Conservation (phyloP, 1,139 yeast genomes). For the Nakaseomyces bracarensis region DNA sequence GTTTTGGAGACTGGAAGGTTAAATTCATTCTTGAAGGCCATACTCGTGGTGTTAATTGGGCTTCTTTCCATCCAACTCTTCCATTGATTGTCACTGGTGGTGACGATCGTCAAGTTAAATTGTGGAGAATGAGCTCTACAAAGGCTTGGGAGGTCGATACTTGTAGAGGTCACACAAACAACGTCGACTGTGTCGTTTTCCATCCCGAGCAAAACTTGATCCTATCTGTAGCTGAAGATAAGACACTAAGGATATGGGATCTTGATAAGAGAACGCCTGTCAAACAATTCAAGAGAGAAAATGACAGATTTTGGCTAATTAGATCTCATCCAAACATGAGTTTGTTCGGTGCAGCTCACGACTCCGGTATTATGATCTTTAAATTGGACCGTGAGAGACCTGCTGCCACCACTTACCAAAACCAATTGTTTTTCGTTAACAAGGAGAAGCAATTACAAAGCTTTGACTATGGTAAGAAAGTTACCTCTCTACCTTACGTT, state of each 20-base stretch:
- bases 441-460: conserved; percentile 80
- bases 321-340: conserved; percentile 85
- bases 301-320: conserved; percentile 91
- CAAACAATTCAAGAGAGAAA: conserved; percentile 88
- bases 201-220: conserved; percentile 92
- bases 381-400: conserved; percentile 97
- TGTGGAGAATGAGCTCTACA: conserved; percentile 97
- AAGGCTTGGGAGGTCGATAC: conserved; percentile 99
- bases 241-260: conserved; percentile 97
- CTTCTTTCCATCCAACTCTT: conserved; percentile 91
- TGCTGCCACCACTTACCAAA: conserved; percentile 67
- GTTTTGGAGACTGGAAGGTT: conserved; percentile 92
- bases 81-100: conserved; percentile 95
- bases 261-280: conserved; percentile 88
- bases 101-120: conserved; percentile 88
- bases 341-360: conserved; percentile 94
- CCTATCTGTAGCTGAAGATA: conserved; percentile 90
- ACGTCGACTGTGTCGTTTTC: conserved; percentile 81
- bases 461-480: conserved; percentile 55
- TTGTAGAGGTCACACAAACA: conserved; percentile 94
- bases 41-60: conserved; percentile 98
- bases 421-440: conserved; percentile 65
- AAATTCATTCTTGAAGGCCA: conserved; percentile 97
- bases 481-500: conserved; percentile 67
- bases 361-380: conserved; percentile 96